These are phyloP conservation scores for Vicia faba DNA, from an alignment of 306 rosid species.

Conservation along the genomic window DNA sequence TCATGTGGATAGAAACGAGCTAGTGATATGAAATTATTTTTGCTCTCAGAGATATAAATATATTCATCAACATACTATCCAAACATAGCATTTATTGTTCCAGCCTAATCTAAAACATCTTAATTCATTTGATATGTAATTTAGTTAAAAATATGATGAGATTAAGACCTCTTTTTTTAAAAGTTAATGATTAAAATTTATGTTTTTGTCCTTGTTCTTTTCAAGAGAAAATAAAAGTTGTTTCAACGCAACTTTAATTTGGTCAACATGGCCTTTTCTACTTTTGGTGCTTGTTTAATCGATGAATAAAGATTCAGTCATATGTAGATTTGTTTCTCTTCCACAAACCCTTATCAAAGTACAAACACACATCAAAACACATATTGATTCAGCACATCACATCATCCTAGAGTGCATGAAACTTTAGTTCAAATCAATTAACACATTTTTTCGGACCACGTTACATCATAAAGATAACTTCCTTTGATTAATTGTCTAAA, in stretches of 20 bases:
- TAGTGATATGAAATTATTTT: too few species aligned
- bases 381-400: constrained; percentile 29
- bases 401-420: constrained; percentile 20
- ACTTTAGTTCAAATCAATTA: constrained; percentile 12
- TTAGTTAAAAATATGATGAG: too few species aligned
- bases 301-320: constrained; percentile 11
- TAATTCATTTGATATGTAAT: too few species aligned
- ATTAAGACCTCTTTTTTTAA: too few species aligned
- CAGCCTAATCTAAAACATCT: too few species aligned
- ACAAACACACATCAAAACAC: constrained; percentile 5
- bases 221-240: constrained; percentile 1
- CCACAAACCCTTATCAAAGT: neutral
- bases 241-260: constrained; percentile 38
- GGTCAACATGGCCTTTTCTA: constrained; percentile 35
- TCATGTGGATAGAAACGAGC: too few species aligned
- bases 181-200: too few species aligned
- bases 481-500: neutral
- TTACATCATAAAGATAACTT: neutral
- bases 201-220: too few species aligned
- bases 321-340: constrained; percentile 17
- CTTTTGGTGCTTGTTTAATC: constrained; percentile 34
- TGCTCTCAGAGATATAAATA: too few species aligned
- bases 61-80: too few species aligned
- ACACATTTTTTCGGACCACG: neutral
- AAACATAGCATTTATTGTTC: too few species aligned